Evolutionary conservation across 2,329 filamentous ascomycete genomes (phyloP).

Genomic region (Exserohilum turcica): DNA sequence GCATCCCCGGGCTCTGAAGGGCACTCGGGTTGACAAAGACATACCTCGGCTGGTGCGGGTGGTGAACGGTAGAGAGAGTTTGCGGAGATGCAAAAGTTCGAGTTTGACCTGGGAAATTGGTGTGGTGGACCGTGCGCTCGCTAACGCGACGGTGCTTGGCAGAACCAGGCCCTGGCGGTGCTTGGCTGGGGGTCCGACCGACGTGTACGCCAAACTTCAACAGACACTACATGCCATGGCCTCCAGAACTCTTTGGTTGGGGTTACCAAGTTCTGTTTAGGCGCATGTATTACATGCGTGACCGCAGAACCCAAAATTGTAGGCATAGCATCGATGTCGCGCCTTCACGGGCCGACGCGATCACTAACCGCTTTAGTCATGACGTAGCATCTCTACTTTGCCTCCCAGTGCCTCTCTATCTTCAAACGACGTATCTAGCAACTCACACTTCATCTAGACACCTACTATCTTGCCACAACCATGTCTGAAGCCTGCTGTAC

Average conservation of each 20-base stretch:
- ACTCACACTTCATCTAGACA: neutral
- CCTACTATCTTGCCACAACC: constrained; percentile 1
- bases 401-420: constrained; percentile 9
- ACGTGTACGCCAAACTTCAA: constrained; percentile 7
- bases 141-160: constrained; percentile 26
- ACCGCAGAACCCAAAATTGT: neutral
- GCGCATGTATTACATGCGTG: neutral
- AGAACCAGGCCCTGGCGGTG: constrained; percentile 9
- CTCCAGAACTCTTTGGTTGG: neutral
- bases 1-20: constrained; percentile 58
- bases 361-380: constrained; percentile 39
- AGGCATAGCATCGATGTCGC: neutral
- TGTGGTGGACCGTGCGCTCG: constrained; percentile 27
- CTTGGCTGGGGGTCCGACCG: neutral
- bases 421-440: constrained; percentile 4
- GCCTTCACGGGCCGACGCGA: constrained; percentile 31
- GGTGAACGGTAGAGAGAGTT: constrained; percentile 27
- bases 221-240: neutral
- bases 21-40: constrained; percentile 48
- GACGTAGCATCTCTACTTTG: constrained; percentile 36
- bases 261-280: neutral
- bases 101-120: constrained; percentile 25
- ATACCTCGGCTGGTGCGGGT: constrained; percentile 46
- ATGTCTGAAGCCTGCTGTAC: constrained; percentile 67
- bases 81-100: constrained; percentile 33